Conservation (phyloP, 257 asterid genomes). For the Rubia yunnanensis region DNA sequence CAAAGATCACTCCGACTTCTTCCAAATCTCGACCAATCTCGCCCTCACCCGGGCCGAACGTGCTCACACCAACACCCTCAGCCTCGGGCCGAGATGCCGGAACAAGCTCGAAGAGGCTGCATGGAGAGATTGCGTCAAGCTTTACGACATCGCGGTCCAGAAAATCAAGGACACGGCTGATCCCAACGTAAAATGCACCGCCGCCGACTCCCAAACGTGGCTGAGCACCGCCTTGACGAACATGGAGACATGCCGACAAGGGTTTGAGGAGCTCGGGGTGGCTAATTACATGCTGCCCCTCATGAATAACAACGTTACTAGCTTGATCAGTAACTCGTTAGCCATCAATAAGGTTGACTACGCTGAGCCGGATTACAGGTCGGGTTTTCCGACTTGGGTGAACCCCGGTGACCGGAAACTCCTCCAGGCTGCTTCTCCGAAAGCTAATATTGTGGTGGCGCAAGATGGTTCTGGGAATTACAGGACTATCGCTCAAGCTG, state of each 20-base stretch:
- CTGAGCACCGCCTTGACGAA: constrained; percentile 12
- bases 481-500: constrained; percentile 44
- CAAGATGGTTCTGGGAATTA: constrained; percentile 42
- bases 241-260: constrained; percentile 21
- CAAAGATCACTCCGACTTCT: constrained; percentile 48
- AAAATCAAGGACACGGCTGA: constrained; percentile 42
- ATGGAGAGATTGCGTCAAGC: constrained; percentile 75
- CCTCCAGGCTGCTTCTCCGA: constrained; percentile 35
- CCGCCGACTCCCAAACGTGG: constrained; percentile 19
- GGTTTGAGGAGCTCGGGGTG: constrained; percentile 56
- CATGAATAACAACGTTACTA: constrained; percentile 50
- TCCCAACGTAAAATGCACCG: constrained; percentile 30
- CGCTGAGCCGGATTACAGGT: constrained; percentile 13
- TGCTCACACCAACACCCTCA: constrained; percentile 24
- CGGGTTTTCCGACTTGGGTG: constrained; percentile 66
- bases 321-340: constrained; percentile 52
- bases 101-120: constrained; percentile 52
- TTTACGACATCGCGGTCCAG: constrained; percentile 37
- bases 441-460: constrained; percentile 48
- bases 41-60: constrained; percentile 59
- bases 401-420: constrained; percentile 48
- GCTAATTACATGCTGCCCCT: constrained; percentile 30
- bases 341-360: constrained; percentile 35
- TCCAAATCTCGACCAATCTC: constrained; percentile 37
- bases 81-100: constrained; percentile 54